phyloP scores from a whole-genome alignment of 31 red algal genomes.

The Pterothamnion heteromorphum region DNA sequence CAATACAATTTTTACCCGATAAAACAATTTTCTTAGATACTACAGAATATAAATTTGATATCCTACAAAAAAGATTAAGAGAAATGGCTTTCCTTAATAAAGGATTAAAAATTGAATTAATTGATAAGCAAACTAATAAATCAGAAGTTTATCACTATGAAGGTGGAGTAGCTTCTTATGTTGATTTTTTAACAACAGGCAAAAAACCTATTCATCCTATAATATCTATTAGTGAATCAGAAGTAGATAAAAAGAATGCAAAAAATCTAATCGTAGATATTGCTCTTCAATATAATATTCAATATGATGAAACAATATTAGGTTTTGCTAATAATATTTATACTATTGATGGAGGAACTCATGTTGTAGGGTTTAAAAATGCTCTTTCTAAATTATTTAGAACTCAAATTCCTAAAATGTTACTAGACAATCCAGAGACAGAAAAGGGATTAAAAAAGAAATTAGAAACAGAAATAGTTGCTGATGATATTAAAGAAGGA shows the following conservation, averaged over 20 bases:
- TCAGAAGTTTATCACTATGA: neutral
- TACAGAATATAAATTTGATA: constrained; percentile 59
- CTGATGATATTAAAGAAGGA: constrained; percentile 95
- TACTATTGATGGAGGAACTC: constrained; percentile 91
- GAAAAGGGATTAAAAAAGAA: too few relatives aligned
- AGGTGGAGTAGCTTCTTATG: constrained; percentile 91
- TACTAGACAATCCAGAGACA: too few relatives aligned
- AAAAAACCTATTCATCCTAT: constrained; percentile 58
- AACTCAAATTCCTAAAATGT: constrained; percentile 64
- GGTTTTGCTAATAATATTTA: constrained; percentile 99
- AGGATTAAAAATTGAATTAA: constrained; percentile 78
- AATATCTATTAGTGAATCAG: constrained; percentile 53
- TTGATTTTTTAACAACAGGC: constrained; percentile 56
- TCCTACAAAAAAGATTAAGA: constrained; percentile 71
- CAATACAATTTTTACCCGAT: constrained; percentile 86
- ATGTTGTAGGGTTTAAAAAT: constrained; percentile 85
- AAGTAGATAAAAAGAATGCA: constrained; percentile 56
- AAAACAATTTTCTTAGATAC: constrained; percentile 74
- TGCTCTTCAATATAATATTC: constrained; percentile 82
- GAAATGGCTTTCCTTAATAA: constrained; percentile 96
- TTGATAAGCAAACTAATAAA: neutral
- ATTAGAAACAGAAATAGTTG: constrained; percentile 67
- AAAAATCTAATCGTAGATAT: constrained; percentile 69
- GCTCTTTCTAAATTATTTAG: constrained; percentile 83
- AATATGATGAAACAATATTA: constrained; percentile 84